These are phyloP conservation scores for Triglochin maritima DNA, from an alignment of 106 monocot genomes.

Conservation along the genomic window DNA sequence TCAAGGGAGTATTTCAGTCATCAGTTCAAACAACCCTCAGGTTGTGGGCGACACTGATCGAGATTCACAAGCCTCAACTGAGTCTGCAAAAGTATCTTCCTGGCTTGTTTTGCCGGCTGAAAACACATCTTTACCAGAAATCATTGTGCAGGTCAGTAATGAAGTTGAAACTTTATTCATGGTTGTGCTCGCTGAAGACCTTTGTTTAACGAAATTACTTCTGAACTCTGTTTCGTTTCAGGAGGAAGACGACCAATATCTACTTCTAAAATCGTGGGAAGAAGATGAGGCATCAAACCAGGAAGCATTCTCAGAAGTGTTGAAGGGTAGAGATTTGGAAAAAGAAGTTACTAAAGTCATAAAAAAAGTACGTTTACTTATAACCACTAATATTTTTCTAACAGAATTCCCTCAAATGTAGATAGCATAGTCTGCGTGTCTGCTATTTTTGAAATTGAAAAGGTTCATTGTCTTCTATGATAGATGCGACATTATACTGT, in stretches of 20 bases:
- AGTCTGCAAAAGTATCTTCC: slow-evolving; percentile 4
- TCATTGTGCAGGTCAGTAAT: slow-evolving; percentile 16
- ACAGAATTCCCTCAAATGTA: too few species aligned
- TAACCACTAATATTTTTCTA: too few species aligned
- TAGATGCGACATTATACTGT: too few species aligned
- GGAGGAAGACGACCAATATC: slow-evolving; percentile 17
- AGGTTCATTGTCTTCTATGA: too few species aligned
- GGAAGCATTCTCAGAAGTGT: slow-evolving; percentile 24
- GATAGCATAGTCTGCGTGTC: too few species aligned
- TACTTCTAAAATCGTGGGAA: slow-evolving; percentile 18
- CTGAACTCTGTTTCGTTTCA: slow-evolving; percentile 4
- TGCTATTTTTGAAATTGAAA: too few species aligned
- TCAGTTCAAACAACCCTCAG: slow-evolving; percentile 1
- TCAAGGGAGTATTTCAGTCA: not conserved
- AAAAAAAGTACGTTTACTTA: slow-evolving; percentile 19
- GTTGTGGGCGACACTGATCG: not conserved
- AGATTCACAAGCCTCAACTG: slow-evolving; percentile 4
- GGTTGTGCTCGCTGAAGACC: too few species aligned
- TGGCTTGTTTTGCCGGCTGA: slow-evolving; percentile 15
- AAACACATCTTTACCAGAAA: slow-evolving; percentile 6
- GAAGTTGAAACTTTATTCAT: too few species aligned
- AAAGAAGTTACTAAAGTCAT: slow-evolving; percentile 20
- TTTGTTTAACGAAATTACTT: too few species aligned
- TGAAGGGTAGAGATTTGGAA: slow-evolving; percentile 34
- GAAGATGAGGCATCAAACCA: slow-evolving; percentile 39